These are phyloP conservation scores for Alectoria sarmentosa DNA, from an alignment of 495 filamentous ascomycete species.

Conservation along the genomic window DNA sequence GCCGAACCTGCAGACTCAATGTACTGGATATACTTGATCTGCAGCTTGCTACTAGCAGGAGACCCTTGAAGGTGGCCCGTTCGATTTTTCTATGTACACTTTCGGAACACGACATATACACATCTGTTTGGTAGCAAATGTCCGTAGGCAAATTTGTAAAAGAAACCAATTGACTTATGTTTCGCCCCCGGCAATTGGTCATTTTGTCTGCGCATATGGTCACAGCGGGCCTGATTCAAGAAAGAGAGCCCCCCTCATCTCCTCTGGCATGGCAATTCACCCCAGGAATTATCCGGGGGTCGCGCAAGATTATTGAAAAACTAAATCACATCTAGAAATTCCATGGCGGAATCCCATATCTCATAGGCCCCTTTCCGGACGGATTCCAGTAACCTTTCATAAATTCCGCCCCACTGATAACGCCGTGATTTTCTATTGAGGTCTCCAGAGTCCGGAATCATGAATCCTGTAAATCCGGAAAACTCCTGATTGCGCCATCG, in stretches of 20 bases:
- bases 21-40: not conserved
- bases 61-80: not conserved
- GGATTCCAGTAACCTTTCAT: not conserved
- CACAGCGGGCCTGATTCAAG: not conserved
- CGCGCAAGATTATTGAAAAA: not conserved
- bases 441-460: not conserved
- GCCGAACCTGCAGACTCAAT: not conserved
- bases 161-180: not conserved
- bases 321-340: not conserved
- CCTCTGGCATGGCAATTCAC: slow-evolving; percentile 1
- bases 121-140: not conserved
- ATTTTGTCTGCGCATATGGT: too few species aligned
- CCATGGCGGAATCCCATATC: not conserved
- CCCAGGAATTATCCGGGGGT: not conserved
- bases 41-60: not conserved
- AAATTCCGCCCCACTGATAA: not conserved
- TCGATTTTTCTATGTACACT: not conserved
- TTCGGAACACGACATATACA: not conserved
- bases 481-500: slow-evolving; percentile 10
- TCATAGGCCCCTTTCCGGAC: not conserved
- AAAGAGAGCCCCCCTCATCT: too few species aligned
- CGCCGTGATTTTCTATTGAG: not conserved
- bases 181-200: not conserved
- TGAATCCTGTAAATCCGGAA: not conserved
- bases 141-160: not conserved